Percentiles rank a stretch among this genome's conserved stretches.
phyloP scores from a whole-genome alignment of 2,329 filamentous ascomycete species.

The Cladophialophora exuberans region DNA sequence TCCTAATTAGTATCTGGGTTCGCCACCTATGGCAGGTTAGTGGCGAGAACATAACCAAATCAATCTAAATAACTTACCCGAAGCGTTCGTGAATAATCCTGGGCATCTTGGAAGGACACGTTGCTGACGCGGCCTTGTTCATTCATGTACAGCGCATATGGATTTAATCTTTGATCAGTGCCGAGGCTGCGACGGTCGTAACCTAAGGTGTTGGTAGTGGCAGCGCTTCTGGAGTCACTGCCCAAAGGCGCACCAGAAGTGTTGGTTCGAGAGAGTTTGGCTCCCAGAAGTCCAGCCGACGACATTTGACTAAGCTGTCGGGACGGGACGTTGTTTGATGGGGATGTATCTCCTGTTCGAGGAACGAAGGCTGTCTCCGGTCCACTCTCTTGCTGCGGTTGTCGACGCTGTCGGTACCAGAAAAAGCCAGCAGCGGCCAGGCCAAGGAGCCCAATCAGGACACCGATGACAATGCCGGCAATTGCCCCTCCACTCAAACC shows the following conservation, averaged over 20 bases:
- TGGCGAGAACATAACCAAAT: background rate
- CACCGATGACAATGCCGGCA: constrained; percentile 49
- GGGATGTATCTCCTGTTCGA: constrained; percentile 23
- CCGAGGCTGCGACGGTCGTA: constrained; percentile 31
- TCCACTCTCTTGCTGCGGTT: constrained; percentile 1
- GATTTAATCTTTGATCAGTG: constrained; percentile 51
- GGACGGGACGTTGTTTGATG: constrained; percentile 32
- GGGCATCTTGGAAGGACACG: constrained; percentile 51
- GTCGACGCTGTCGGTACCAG: constrained; percentile 42
- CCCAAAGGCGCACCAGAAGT: constrained; percentile 23
- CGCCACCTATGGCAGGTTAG: constrained; percentile 29
- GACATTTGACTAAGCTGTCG: constrained; percentile 36
- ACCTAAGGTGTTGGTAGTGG: constrained; percentile 14
- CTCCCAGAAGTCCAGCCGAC: constrained; percentile 31
- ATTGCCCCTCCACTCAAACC: constrained; percentile 46
- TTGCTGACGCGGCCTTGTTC: constrained; percentile 47
- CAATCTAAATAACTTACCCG: constrained; percentile 22
- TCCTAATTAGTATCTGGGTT: too few relatives aligned
- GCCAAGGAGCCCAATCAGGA: constrained; percentile 42
- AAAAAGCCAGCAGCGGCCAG: constrained; percentile 45
- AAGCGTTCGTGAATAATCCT: constrained; percentile 50
- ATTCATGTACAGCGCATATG: constrained; percentile 44
- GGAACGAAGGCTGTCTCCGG: constrained; percentile 23
- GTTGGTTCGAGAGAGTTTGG: constrained; percentile 29
- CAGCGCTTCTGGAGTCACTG: constrained; percentile 26